Conservation (phyloP, 2,329 filamentous ascomycete genomes). For the Pseudopyrenochaeta lycopersici region DNA sequence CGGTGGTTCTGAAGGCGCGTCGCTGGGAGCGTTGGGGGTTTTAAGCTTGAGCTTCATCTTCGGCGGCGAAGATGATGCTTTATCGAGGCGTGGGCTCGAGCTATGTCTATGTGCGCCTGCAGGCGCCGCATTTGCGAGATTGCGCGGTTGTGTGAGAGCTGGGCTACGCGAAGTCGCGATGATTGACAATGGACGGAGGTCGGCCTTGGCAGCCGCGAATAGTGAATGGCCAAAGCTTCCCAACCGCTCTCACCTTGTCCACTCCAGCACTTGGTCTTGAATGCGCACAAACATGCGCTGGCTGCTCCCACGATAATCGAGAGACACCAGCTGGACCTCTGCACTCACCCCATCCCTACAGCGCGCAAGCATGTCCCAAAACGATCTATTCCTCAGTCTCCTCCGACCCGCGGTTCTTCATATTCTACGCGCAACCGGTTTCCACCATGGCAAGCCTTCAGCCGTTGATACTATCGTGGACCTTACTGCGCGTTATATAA, state of each 20-base stretch:
- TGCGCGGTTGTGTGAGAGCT: slow-evolving; percentile 3
- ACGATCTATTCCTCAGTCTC: slow-evolving; percentile 74
- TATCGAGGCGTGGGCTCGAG: neutral
- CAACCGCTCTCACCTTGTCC: slow-evolving; percentile 14
- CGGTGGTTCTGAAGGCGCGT: slow-evolving; percentile 27
- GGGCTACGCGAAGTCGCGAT: slow-evolving; percentile 9
- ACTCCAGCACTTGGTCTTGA: slow-evolving; percentile 4
- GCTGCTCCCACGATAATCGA: slow-evolving; percentile 26
- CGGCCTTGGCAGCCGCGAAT: slow-evolving; percentile 24
- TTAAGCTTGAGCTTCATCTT: slow-evolving; percentile 48
- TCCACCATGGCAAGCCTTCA: slow-evolving; percentile 80
- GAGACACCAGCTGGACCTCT: slow-evolving; percentile 24
- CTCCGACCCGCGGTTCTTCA: slow-evolving; percentile 88
- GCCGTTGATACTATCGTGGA: slow-evolving; percentile 91
- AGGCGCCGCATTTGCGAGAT: slow-evolving; percentile 19
- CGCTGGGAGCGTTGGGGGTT: slow-evolving; percentile 27
- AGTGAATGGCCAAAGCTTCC: slow-evolving; percentile 32
- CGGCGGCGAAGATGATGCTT: neutral
- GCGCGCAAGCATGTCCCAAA: slow-evolving; percentile 44
- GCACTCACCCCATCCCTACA: slow-evolving; percentile 10
- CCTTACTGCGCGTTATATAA: slow-evolving; percentile 82
- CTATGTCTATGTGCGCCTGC: slow-evolving; percentile 8
- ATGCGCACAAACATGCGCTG: slow-evolving; percentile 31
- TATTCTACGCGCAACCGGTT: slow-evolving; percentile 90
- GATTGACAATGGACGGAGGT: neutral